A percentile compares a stretch with the other conserved stretches of the same genome.
Conservation (phyloP, 495 filamentous ascomycete species). For the Staphylotrichum longicolle region DNA sequence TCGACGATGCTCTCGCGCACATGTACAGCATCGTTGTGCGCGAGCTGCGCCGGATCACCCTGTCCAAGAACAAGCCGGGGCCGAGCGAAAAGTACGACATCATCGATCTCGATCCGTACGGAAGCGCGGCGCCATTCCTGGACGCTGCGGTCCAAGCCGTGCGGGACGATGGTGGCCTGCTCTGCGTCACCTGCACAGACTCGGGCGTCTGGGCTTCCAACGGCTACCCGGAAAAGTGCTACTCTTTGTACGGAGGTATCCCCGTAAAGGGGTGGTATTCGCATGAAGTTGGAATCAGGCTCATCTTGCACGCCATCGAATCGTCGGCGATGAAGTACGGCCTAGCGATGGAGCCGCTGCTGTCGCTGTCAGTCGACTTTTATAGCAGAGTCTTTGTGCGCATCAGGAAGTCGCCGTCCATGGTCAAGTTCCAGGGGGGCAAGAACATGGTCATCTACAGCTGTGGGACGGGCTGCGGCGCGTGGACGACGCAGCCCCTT, state of each 20-base stretch:
- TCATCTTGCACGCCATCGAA: constrained; percentile 79
- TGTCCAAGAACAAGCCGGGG: constrained; percentile 27
- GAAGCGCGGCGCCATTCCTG: constrained; percentile 84
- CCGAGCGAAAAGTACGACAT: constrained; percentile 69
- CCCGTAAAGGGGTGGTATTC: constrained; percentile 78
- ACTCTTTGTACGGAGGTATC: constrained; percentile 82
- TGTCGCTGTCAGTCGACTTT: constrained; percentile 93
- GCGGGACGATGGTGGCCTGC: constrained; percentile 76
- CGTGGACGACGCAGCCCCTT: constrained; percentile 77
- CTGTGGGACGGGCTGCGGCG: constrained; percentile 85
- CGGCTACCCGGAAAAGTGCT: constrained; percentile 90
- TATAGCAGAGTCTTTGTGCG: constrained; percentile 91
- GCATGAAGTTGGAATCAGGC: constrained; percentile 85
- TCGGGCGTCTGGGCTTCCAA: constrained; percentile 89
- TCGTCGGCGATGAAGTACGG: constrained; percentile 80
- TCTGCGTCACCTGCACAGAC: constrained; percentile 97
- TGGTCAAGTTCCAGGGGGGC: constrained; percentile 83
- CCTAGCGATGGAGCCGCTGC: constrained; percentile 82
- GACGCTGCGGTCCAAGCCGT: constrained; percentile 85
- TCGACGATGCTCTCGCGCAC: constrained; percentile 78
- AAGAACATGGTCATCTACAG: constrained; percentile 92
- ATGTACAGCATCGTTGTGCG: constrained; percentile 71
- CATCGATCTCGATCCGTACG: constrained; percentile 96
- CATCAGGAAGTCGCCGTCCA: constrained; percentile 68
- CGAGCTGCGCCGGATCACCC: constrained; percentile 34